These are phyloP conservation scores for Mycena latifolia DNA, from an alignment of 768 basidiomycete genomes.

Conservation along the genomic window DNA sequence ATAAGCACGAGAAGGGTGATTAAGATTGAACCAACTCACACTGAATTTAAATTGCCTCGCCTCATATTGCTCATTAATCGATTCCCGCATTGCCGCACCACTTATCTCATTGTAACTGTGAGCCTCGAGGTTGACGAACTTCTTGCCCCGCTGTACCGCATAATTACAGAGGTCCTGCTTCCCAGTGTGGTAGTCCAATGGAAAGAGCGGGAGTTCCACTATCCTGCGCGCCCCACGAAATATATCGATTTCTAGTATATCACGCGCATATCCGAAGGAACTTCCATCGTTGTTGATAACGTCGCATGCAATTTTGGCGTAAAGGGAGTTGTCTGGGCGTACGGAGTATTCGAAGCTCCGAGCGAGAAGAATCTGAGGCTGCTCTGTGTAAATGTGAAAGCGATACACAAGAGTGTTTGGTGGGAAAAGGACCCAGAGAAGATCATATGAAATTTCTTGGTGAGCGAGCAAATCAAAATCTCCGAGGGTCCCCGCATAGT, in stretches of 20 bases:
- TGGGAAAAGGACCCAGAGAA: constrained; percentile 47
- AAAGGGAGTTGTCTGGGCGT: constrained; percentile 5
- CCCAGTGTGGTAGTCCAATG: constrained; percentile 32
- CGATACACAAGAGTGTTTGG: constrained; percentile 39
- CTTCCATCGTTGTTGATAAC: constrained; percentile 36
- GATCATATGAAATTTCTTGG: constrained; percentile 42
- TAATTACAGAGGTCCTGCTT: constrained; percentile 11
- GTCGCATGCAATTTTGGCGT: constrained; percentile 26
- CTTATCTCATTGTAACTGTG: constrained; percentile 32
- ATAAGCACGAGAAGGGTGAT: background rate
- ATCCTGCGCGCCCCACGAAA: constrained; percentile 39
- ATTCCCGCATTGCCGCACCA: constrained; percentile 34
- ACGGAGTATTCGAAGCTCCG: constrained; percentile 19
- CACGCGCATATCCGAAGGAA: constrained; percentile 32
- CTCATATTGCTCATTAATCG: constrained; percentile 2
- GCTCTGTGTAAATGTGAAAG: constrained; percentile 30
- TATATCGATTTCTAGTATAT: constrained; percentile 20
- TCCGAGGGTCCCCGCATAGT: constrained; percentile 13
- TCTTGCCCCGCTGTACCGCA: constrained; percentile 33
- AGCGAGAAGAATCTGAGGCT: constrained; percentile 26
- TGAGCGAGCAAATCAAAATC: constrained; percentile 31
- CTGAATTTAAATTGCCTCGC: constrained; percentile 17
- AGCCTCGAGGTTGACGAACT: constrained; percentile 12
- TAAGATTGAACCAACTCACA: background rate
- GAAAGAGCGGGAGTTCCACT: constrained; percentile 34